Evolutionary conservation across 768 basidiomycete genomes (phyloP), one percentile per base, ranked within the genome.

Genomic region (Mycena sanguinolenta): DNA sequence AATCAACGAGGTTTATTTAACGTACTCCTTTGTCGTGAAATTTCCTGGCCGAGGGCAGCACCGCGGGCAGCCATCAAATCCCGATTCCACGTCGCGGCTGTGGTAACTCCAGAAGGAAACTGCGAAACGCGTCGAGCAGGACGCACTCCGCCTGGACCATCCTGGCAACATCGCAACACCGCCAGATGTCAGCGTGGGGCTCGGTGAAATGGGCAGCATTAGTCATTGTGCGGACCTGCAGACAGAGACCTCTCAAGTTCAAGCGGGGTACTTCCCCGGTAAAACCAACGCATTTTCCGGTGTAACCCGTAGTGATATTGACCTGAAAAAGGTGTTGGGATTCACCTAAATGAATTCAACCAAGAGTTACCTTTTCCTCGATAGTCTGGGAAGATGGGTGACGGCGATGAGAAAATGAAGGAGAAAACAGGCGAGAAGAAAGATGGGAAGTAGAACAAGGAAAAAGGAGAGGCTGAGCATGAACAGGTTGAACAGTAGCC

Each of bases 11-110:
- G 2, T 7, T 30, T 10, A 3, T 5, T 36, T 16, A 42, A 58
- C 65, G 36, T 25, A 66, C 65, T 44, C 67, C 67, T 46, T 68
- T 68, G 53, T 68, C 67, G 46, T 50, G 61, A 27, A 68, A 68
- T 61, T n/a, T 68, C 67, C 25, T 54, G 54, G 32, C 54, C 67
- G 7, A 68, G 52, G 8, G 67, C 67, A 46, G 34, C 19, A 25
- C 32, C 67, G 46, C 60, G 42, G 12, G 59, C 60, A 63, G 61
- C 53, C 17, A 68, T 63, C 21, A 68, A 54, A 23, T 62, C 61
- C 4, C 67, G 67, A n/a, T 68, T 68, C 67, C 67, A 68, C 25
- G 67, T 68, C 4, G 67, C 59, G 1, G 53, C 61, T 17, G 54
- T 63, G 54, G 67, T 68, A 36, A 69, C 28, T 7, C 57, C 61